These are phyloP conservation scores for Aspergillus ruber DNA, from an alignment of 2,329 filamentous ascomycete species.

Conservation along the genomic window DNA sequence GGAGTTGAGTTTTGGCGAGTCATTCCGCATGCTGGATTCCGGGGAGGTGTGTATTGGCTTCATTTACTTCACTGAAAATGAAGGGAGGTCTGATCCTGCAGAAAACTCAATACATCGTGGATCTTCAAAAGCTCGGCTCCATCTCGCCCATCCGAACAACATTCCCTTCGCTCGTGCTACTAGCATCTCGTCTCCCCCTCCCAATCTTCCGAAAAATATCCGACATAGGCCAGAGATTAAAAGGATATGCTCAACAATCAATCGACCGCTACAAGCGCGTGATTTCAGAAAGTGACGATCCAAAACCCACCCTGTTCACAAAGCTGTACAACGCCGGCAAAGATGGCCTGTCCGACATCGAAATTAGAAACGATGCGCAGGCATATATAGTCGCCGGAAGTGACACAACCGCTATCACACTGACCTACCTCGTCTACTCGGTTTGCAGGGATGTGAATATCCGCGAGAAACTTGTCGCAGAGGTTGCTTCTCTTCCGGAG, in stretches of 20 bases:
- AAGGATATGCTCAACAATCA: slow-evolving; percentile 17
- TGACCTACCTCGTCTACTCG: slow-evolving; percentile 39
- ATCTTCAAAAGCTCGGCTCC: slow-evolving; percentile 24
- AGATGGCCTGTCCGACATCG: slow-evolving; percentile 21
- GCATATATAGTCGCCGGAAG: slow-evolving; percentile 47
- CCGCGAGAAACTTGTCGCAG: slow-evolving; percentile 12
- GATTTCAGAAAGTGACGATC: slow-evolving; percentile 9
- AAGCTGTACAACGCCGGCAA: slow-evolving; percentile 19
- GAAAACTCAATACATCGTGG: slow-evolving; percentile 39
- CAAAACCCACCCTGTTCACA: slow-evolving; percentile 22
- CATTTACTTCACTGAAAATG: neutral
- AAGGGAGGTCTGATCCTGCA: slow-evolving; percentile 6
- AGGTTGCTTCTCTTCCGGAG: slow-evolving; percentile 13
- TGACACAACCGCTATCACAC: slow-evolving; percentile 46
- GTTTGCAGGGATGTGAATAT: slow-evolving; percentile 14
- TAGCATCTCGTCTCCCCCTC: slow-evolving; percentile 17
- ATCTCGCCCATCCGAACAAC: slow-evolving; percentile 16
- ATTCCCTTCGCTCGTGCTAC: slow-evolving; percentile 17
- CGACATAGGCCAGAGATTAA: slow-evolving; percentile 13
- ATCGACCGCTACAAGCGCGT: slow-evolving; percentile 18
- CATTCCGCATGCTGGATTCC: slow-evolving; percentile 47
- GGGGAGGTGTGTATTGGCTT: slow-evolving; percentile 30
- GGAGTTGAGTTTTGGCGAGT: slow-evolving; percentile 51
- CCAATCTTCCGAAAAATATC: slow-evolving; percentile 15
- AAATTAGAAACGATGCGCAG: slow-evolving; percentile 37